Conservation (phyloP, 169 alveolate genomes). For the Eimeria praecox region DNA sequence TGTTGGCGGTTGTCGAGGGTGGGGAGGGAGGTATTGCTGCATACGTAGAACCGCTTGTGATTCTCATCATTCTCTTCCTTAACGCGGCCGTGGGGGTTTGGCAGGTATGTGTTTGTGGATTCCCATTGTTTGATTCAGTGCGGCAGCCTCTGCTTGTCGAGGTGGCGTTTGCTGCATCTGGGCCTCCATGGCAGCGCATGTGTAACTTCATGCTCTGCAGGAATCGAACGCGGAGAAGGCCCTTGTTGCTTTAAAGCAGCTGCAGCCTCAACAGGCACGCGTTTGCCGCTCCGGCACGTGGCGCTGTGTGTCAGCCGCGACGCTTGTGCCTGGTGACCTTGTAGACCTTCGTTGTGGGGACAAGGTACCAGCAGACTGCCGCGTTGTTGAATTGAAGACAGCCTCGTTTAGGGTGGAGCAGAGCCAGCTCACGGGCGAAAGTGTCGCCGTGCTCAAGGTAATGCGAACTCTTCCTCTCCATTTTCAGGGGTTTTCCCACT, state of each 20-base stretch:
- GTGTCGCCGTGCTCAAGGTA: conserved; percentile 92
- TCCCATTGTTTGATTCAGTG: neutral
- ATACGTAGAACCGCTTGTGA: conserved; percentile 98
- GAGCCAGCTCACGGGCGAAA: conserved; percentile 98
- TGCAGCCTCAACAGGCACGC: conserved; percentile 96
- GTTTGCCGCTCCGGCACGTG: conserved; percentile 96
- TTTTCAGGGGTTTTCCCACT: neutral
- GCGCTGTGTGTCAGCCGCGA: conserved; percentile 94
- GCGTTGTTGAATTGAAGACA: conserved; percentile 94
- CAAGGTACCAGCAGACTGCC: conserved; percentile 98
- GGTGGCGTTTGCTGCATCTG: neutral
- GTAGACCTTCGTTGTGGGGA: conserved; percentile 97
- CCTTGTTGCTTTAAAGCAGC: conserved; percentile 96
- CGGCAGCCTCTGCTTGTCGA: neutral
- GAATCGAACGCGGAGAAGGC: conserved; percentile 99
- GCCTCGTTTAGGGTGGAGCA: conserved; percentile 97
- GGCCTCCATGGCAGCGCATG: neutral
- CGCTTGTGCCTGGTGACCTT: conserved; percentile 98
- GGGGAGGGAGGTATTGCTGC: conserved; percentile 96
- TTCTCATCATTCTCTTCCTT: conserved; percentile 95
- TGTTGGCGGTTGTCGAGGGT: conserved; percentile 94
- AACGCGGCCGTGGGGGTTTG: conserved; percentile 99
- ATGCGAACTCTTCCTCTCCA: neutral
- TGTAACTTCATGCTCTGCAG: conserved; percentile 6
- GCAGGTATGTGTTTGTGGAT: conserved; percentile 88